Conservation (phyloP, 1,284 basidiomycete species). For the Moniliophthora roreri region DNA sequence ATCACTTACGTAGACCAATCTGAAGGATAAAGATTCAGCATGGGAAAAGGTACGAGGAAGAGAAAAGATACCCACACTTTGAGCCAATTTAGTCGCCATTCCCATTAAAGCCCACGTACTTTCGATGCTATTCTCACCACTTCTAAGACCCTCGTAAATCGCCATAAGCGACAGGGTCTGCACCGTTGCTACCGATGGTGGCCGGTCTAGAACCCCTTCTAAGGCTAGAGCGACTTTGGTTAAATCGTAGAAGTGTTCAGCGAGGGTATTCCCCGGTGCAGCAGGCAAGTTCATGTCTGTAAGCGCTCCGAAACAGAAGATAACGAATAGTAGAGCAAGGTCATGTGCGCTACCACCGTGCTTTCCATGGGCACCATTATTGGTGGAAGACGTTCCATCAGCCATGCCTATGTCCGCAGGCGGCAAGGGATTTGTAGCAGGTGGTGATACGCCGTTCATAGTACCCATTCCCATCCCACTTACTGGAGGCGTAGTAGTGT, state of each 20-base stretch:
- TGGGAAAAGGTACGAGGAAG: conserved; percentile 15
- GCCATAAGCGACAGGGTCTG: conserved; percentile 66
- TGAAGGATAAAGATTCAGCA: conserved; percentile 24
- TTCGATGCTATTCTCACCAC: conserved; percentile 59
- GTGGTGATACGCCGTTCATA: conserved; percentile 3
- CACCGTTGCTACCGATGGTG: conserved; percentile 66
- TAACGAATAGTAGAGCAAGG: conserved; percentile 54
- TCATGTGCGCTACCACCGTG: conserved; percentile 44
- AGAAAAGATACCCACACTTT: conserved; percentile 49
- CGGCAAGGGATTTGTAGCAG: conserved; percentile 9
- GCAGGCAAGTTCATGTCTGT: conserved; percentile 49
- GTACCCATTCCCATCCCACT: conserved; percentile 6
- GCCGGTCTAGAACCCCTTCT: conserved; percentile 64
- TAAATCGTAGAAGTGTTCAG: conserved; percentile 53
- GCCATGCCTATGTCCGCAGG: conserved; percentile 4
- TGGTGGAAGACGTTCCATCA: conserved; percentile 3
- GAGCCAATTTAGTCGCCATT: conserved; percentile 58
- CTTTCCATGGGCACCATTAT: conserved; percentile 22
- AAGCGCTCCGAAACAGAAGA: conserved; percentile 59
- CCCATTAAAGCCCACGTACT: conserved; percentile 62
- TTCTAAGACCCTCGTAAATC: conserved; percentile 63
- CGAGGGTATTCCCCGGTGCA: conserved; percentile 50
- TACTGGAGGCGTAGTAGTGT: neutral
- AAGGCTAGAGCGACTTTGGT: conserved; percentile 61
- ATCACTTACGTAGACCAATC: conserved; percentile 66